Base-by-base conservation (phyloP, 495 filamentous ascomycete genomes). In the Hamigera avellanea region DNA sequence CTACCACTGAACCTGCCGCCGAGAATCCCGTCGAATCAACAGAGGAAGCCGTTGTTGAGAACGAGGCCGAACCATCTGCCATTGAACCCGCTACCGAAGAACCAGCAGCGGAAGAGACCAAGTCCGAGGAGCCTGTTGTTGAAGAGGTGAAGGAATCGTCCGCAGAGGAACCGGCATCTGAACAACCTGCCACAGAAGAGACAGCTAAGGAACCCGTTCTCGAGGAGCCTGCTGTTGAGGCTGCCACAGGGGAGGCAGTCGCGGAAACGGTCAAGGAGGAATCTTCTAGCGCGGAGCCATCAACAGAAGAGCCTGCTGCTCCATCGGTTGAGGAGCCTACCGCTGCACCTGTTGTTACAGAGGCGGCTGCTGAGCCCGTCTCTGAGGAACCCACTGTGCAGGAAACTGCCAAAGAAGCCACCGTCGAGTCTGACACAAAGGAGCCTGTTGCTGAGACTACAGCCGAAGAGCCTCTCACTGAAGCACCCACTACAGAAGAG, bases 91-190 rank as follows among this genome's bases (percentile, higher is more conserved):
- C 34, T 12, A 16, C 26, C 9, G 44, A 56, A 14, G 40, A 48
- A 35, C 3, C 33, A 28, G 15, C 15, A 13, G 43, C 35, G 13
- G 35, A 13, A 29, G 35, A 37, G 18, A 14, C 21, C 8, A 12
- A n/a, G 2, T 10, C 35, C 3, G 35, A 29, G 29, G 35, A 36
- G 25, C 7, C 35, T 37, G 15, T 39, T 23, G 16, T 13, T 7
- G 44, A 47, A 31, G 44, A 36, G 10, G 26, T 33, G 19, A 45
- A 45, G 25, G 38, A 53, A 37, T 16, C 34, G 3, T 17, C 36
- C 16, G 14, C 26, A 0, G 25, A 29, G 30, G 29, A 36, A 14
- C 31, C 47, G 31, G 16, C 44, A 28, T 26, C 34, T 12, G n/a
- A 43, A 15, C 31, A 33, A 17, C n/a, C 23, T 19, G 16, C 39